Evolutionary conservation across 164 flowering plant genomes (phyloP), one percentile per base, ranked within the genome.

Genomic region (Kingdonia uniflora): DNA sequence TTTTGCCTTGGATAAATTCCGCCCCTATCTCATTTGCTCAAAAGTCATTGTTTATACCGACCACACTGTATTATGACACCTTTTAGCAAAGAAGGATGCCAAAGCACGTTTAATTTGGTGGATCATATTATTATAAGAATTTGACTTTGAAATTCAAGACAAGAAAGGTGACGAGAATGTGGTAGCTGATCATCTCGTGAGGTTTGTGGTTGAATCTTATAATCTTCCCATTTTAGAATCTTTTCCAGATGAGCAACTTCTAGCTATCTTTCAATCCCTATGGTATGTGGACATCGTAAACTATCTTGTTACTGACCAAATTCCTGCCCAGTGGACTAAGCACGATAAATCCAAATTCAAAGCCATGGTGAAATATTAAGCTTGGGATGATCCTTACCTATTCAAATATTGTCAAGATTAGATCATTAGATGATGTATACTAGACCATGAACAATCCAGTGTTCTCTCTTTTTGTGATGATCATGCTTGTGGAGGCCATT

Each of bases 401-500:
- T 47, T 47, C n/a, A 47, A 47, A 16, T 47, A 47, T 14, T 47
- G 29, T 11, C 6, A 19, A 0, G 19, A 49, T 16, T n/a, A 49
- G 0, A 16, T 49, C 7, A 49, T 49, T 17, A 14, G 19, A 4
- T 3, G 14, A 5, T 48, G 51, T 21, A 14, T 48, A 5, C 51
- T 14, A 12, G 33, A 48, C 8, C 11, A 1, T 12, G 29, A 48
- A 5, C 26, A 48, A 12, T 5, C 13, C 6, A 11, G n/a, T 6
- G 5, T 48, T 23, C 51, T 48, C 14, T 48, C 51, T 1, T 48
- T 48, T 23, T 48, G 12, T 14, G 24, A 48, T 23, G 33, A 48
- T 25, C 51, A 48, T 21, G 26, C 29, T 3, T 48, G 51, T 21
- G 51, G 51, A 14, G 29, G 51, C 19, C 51, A 48, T 23, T 48